Base-by-base conservation (phyloP, 805 yeast genomes). In the Pichia gijzeniarum region DNA sequence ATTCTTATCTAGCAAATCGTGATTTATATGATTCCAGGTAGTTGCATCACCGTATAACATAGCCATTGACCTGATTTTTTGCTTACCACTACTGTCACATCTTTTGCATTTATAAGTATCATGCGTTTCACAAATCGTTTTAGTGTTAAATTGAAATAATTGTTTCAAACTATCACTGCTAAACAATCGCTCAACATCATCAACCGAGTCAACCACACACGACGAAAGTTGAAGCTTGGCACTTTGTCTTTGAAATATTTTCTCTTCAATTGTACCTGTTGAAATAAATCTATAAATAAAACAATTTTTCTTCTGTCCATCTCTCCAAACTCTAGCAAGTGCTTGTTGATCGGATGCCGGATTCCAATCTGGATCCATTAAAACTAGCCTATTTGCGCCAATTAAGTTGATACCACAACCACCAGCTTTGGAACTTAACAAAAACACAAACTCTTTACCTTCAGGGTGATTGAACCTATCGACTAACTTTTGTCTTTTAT, bases 311-410 rank as follows among this genome's bases (percentile, higher is more conserved):
- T 86, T 91, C 60, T 91, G 99, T 0, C 99, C 99, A 67, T 93
- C 99, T 72, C 99, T 80, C 98, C 98, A 93, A 5, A 93, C 96
- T 63, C 99, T 77, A 0, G 98, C 98, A 50, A 93, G 71, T 0
- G 98, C 98, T 65, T 91, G 99, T 62, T 93, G 98, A 60, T 91
- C 99, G 1, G 96, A 83, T 0, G 99, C 98, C 0, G 99, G 99
- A 58, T 91, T 91, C 99, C 99, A 93, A 62, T 93, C 99, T 0
- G 82, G 82, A 61, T 93, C 99, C 59, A 93, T 71, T 40, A 93
- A 68, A 18, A 93, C 78, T 50, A 93, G 70, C 51, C 99, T 73
- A 54, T 93, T 93, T 2, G 98, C 99, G 12, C 99, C 99, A 57
- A 93, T 91, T 56, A 93, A 74, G 62, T 93, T 93, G 57, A 93